These are phyloP conservation scores for Byssothecium circinans DNA, from an alignment of 2,329 filamentous ascomycete species.

Conservation along the genomic window DNA sequence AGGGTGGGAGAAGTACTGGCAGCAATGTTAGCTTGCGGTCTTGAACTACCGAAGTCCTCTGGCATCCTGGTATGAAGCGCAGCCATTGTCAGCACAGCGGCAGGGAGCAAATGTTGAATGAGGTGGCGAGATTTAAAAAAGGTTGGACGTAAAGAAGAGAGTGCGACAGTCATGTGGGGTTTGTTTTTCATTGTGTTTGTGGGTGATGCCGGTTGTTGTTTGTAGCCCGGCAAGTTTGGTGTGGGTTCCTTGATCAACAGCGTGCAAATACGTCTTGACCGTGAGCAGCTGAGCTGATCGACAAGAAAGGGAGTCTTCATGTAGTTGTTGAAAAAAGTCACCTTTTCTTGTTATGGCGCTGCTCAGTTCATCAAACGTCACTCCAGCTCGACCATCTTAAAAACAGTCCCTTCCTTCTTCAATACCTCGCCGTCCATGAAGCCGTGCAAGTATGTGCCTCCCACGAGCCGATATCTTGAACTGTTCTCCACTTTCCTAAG, in stretches of 20 bases:
- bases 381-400: constrained; percentile 17
- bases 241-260: too few relatives aligned
- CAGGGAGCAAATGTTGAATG: not conserved
- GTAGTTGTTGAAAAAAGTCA: too few relatives aligned
- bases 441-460: constrained; percentile 19
- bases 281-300: too few relatives aligned
- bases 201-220: not conserved
- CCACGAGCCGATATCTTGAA: constrained; percentile 13
- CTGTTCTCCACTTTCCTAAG: constrained; percentile 10
- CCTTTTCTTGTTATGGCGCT: too few relatives aligned
- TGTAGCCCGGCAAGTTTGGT: not conserved
- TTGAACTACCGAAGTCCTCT: not conserved
- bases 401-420: not conserved
- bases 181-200: not conserved
- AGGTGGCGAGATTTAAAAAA: not conserved
- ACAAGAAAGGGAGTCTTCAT: not conserved
- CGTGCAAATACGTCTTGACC: too few relatives aligned
- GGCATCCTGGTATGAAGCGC: not conserved
- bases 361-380: too few relatives aligned
- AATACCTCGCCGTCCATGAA: constrained; percentile 20
- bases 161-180: not conserved
- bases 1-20: not conserved
- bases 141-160: too few relatives aligned
- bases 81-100: not conserved
- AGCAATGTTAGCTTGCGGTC: not conserved